A percentile compares a stretch with the other conserved stretches of the same genome.
phyloP scores from a whole-genome alignment of 306 rosid genomes.

The Cicer arietinum region DNA sequence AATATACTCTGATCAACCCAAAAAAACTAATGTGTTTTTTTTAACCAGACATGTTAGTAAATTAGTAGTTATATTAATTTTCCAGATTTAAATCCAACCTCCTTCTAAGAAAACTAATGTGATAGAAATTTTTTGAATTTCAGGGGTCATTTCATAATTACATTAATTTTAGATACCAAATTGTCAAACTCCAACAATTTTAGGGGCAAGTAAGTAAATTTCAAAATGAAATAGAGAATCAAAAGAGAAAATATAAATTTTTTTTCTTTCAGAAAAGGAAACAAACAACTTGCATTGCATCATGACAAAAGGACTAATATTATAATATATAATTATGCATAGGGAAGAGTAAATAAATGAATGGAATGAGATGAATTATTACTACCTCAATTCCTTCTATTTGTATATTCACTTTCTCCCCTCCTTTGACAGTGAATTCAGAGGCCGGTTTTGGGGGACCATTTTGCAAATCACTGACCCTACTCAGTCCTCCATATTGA shows the following conservation, averaged over 20 bases:
- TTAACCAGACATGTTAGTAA: too few species aligned
- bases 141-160: background rate
- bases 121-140: background rate
- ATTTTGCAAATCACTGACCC: conserved; percentile 73
- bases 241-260: background rate
- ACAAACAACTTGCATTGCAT: conserved; percentile 27
- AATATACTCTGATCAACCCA: too few species aligned
- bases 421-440: conserved; percentile 95
- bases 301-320: conserved; percentile 37
- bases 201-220: background rate
- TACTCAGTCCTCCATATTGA: conserved; percentile 90
- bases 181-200: background rate
- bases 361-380: conserved; percentile 34
- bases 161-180: background rate
- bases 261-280: background rate
- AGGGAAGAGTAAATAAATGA: conserved; percentile 21
- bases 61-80: too few species aligned
- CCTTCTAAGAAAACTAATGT: too few species aligned
- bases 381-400: conserved; percentile 95
- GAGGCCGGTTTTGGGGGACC: conserved; percentile 97
- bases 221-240: background rate
- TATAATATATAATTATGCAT: background rate
- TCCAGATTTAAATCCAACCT: too few species aligned
- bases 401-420: conserved; percentile 96
- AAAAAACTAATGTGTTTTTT: too few species aligned